Evolutionary conservation across 306 rosid genomes (phyloP), one percentile per base, ranked within the genome.

Genomic region (Alnus rubra): DNA sequence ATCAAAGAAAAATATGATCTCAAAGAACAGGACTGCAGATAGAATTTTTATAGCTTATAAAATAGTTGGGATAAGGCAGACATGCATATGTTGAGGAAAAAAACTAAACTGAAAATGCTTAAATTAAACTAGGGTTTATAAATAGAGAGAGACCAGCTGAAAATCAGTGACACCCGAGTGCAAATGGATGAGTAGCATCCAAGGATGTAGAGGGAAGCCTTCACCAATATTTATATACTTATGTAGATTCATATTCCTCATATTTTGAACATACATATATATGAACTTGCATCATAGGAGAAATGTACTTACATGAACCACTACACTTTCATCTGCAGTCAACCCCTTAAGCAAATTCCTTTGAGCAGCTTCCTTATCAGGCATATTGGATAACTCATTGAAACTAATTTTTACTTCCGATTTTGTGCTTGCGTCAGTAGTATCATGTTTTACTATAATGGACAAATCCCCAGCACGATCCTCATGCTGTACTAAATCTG

Each of bases 301-400:
- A 75, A 55, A 45, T 71, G 51, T 74, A 84, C 97, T 91, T 85
- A 92, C 98, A 86, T 78, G 94, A 78, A 95, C 88, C 67, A 87
- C 78, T 51, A 90, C 98, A 82, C 88, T 95, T 88, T 92, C 98
- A 80, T 95, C 97, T 15, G 98, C 93, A 74, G 98, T 88, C 85
- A 95, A 74, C 68, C 98, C 98, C 88, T 95, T 95, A 35, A 92
- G 85, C 81, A 95, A 88, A 76, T 81, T 86, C 86, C 78, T 90
- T 81, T 80, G 86, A 85, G 85, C 82, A 90, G 58, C 73, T 71
- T 87, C 94, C 74, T 83, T 80, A 12, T 35, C 54, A 42, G 81
- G 79, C 52, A 53, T 39, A 62, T 60, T 44, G 48, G 85, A 81
- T 69, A 39, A 33, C 75, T 77, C 84, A 69, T 72, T 47, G 55